phyloP scores from a whole-genome alignment of 1,139 yeast genomes.

The Debaryomycetaceae sp. region DNA sequence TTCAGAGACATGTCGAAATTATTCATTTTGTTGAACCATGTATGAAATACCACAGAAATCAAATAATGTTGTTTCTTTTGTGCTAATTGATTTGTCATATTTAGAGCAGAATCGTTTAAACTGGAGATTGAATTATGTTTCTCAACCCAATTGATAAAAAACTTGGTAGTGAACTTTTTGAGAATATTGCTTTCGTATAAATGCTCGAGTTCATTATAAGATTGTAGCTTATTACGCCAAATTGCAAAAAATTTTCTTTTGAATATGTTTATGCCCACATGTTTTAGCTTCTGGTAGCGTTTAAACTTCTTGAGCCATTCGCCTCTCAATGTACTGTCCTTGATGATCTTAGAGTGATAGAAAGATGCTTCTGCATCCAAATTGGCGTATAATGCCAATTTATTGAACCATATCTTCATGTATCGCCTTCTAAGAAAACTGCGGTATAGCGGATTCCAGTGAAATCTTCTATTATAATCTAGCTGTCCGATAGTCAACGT shows the following conservation, averaged over 20 bases:
- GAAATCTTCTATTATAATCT: constrained; percentile 6
- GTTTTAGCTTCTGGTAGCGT: not conserved
- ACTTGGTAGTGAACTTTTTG: not conserved
- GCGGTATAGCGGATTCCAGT: constrained; percentile 4
- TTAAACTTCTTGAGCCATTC: constrained; percentile 1
- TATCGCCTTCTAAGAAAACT: constrained; percentile 2
- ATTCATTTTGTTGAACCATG: constrained; percentile 1
- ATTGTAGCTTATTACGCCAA: constrained; percentile 1
- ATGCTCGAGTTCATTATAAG: not conserved
- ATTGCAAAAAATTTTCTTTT: not conserved
- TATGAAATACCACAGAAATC: not conserved
- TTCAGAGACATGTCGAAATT: not conserved
- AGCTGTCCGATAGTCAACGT: constrained; percentile 11
- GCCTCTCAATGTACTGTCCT: constrained; percentile 1
- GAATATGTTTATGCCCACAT: not conserved
- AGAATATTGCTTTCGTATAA: not conserved
- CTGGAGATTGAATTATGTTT: not conserved
- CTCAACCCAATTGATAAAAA: not conserved
- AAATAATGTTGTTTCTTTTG: not conserved
- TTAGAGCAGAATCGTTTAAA: not conserved
- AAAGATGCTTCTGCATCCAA: constrained; percentile 12
- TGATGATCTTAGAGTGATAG: constrained; percentile 4
- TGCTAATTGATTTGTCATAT: not conserved
- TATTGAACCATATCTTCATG: constrained; percentile 16
- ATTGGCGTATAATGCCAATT: constrained; percentile 7